Base-by-base conservation (phyloP, 768 basidiomycete genomes). In the Dendrothele bispora region DNA sequence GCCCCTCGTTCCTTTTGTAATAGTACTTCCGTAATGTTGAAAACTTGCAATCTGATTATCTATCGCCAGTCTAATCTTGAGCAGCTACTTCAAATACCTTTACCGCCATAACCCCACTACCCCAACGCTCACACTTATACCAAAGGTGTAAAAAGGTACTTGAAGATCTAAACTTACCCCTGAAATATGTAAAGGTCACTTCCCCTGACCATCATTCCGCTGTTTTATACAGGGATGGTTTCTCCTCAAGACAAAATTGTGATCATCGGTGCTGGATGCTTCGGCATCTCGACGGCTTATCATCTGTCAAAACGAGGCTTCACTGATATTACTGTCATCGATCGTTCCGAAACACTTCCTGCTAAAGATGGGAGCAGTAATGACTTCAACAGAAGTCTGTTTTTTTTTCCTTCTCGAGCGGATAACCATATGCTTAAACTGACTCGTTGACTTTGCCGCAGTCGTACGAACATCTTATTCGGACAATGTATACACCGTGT, bases 381-480 rank as follows among this genome's bases (percentile, higher is more conserved):
- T 48, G 79, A 81, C 57, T 57, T 78, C 25, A 81, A 80, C 53
- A 65, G 74, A 62, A 67, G 78, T 78, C 37, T 47, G 68, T 61
- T 2, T 7, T 5, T 25, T 39, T 29, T 27, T 7, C 7, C 28
- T 7, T 26, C 41, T 27, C 21, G 20, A 7, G 14, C 7, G 39
- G 11, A 38, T 35, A 7, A 35, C 10, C 18, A 21, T 10, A 5
- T 26, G 5, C 22, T 21, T n/a, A 22, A 22, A 3, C 7, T 5
- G 15, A 26, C 18, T 20, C 12, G 40, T 47, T 40, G 21, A 29
- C n/a, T 43, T 40, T 48, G 46, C n/a, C 22, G 32, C 52, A 90
- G 88, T 91, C 57, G 79, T 92, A 17, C 77, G 91, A 49, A 84
- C 83, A 27, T 83, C 84, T 4, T 92, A 92, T 56, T 61, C 74